These are phyloP conservation scores for Skeletonema marinoi DNA, from an alignment of 108 stramenopile species.

Conservation along the genomic window DNA sequence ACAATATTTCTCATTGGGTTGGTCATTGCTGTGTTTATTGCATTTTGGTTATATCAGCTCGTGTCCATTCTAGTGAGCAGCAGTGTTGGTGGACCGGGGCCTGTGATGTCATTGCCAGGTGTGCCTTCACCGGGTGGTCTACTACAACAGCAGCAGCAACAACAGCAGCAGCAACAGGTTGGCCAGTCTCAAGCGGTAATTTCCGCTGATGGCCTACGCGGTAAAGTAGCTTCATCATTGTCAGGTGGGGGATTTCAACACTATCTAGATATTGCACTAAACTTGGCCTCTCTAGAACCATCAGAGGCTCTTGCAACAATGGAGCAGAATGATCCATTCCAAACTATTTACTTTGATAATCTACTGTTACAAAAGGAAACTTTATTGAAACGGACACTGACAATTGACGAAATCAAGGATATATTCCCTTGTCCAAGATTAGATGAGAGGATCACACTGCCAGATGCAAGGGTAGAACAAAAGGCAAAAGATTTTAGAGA, in stretches of 20 bases:
- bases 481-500: conserved; percentile 64
- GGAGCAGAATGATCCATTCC: conserved; percentile 71
- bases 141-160: background rate
- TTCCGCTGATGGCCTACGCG: background rate
- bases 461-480: conserved; percentile 61
- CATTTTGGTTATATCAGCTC: conserved; percentile 29
- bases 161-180: background rate
- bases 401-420: conserved; percentile 47
- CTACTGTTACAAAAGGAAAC: conserved; percentile 60
- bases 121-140: background rate
- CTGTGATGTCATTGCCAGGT: background rate
- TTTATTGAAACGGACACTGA: conserved; percentile 32
- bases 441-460: conserved; percentile 69
- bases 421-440: conserved; percentile 76
- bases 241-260: conserved; percentile 20
- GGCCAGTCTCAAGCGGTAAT: conserved; percentile 4
- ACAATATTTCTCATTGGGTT: conserved; percentile 38
- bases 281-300: conserved; percentile 57
- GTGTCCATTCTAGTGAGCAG: conserved; percentile 10
- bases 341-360: conserved; percentile 63
- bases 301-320: conserved; percentile 49
- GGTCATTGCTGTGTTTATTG: conserved; percentile 25
- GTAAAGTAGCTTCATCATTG: background rate
- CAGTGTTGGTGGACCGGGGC: background rate
- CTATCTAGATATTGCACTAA: conserved; percentile 40